Evolutionary conservation across 768 basidiomycete genomes (phyloP).

Genomic region (Hygrocybe coccinea): DNA sequence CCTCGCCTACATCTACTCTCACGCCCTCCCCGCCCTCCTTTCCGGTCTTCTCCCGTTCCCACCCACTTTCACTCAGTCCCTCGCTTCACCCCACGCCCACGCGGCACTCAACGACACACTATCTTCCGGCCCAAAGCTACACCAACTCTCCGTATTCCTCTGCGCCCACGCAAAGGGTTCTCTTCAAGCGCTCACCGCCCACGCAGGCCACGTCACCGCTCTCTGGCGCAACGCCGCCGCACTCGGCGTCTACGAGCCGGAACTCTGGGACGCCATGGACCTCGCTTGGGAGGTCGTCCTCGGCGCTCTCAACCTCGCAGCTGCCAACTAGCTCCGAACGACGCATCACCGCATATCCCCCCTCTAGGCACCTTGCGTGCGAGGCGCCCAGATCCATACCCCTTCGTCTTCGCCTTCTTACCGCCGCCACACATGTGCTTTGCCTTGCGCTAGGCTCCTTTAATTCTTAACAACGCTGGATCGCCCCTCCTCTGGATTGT

Average conservation of each 20-base stretch:
- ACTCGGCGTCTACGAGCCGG: conserved; percentile 66
- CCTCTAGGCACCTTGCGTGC: too few relatives aligned
- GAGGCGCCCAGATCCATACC: too few relatives aligned
- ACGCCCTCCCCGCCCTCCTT: conserved; percentile 55
- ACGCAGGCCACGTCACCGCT: conserved; percentile 68
- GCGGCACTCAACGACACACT: conserved; percentile 37
- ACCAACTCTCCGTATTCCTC: conserved; percentile 52
- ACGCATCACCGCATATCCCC: not conserved
- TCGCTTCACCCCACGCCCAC: conserved; percentile 26
- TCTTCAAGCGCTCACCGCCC: conserved; percentile 43
- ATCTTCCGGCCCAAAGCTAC: conserved; percentile 47
- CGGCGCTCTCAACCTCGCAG: conserved; percentile 48
- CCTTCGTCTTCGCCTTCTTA: not conserved
- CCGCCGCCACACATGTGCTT: too few relatives aligned
- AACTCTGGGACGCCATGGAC: conserved; percentile 74
- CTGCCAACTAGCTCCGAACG: conserved; percentile 23
- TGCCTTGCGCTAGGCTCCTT: too few relatives aligned
- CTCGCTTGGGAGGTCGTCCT: conserved; percentile 76
- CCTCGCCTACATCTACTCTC: conserved; percentile 64
- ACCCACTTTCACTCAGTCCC: conserved; percentile 38
- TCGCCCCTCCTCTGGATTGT: too few relatives aligned
- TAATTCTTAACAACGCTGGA: too few relatives aligned
- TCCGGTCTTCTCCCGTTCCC: conserved; percentile 59
- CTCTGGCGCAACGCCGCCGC: conserved; percentile 76
- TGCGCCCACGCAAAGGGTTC: conserved; percentile 43